These are phyloP conservation scores for Malassezia vespertilionis DNA, from an alignment of 1,284 basidiomycete species.

Conservation along the genomic window DNA sequence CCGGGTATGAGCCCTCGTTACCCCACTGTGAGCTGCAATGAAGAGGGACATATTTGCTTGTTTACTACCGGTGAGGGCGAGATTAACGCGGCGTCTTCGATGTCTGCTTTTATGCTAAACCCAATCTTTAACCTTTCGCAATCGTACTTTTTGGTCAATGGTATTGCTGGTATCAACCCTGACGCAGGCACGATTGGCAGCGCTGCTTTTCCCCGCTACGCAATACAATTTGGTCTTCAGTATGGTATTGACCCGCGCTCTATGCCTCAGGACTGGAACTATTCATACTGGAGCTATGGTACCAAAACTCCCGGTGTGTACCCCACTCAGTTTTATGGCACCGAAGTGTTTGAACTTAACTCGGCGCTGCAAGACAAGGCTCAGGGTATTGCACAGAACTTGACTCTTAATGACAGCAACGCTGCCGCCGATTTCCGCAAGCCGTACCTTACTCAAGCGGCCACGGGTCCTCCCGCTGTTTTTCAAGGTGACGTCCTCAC, in stretches of 20 bases:
- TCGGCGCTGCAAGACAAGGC: slow-evolving; percentile 50
- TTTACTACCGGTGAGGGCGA: slow-evolving; percentile 50
- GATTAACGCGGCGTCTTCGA: slow-evolving; percentile 52
- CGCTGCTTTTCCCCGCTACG: slow-evolving; percentile 51
- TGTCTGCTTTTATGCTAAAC: slow-evolving; percentile 44
- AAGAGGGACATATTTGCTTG: slow-evolving; percentile 49
- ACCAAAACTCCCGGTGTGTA: slow-evolving; percentile 46
- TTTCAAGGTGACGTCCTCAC: slow-evolving; percentile 45
- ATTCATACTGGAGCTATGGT: slow-evolving; percentile 50
- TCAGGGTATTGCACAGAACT: slow-evolving; percentile 43
- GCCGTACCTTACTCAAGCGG: slow-evolving; percentile 48
- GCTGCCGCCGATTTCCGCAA: slow-evolving; percentile 47
- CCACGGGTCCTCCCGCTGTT: slow-evolving; percentile 47
- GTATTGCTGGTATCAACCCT: slow-evolving; percentile 52
- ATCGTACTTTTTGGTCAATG: slow-evolving; percentile 53
- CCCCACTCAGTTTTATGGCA: slow-evolving; percentile 50
- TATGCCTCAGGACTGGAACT: slow-evolving; percentile 50
- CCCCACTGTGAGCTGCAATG: slow-evolving; percentile 51
- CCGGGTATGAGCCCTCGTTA: slow-evolving; percentile 51
- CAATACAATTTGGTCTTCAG: slow-evolving; percentile 51
- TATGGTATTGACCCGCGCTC: slow-evolving; percentile 53
- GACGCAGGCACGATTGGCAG: slow-evolving; percentile 50
- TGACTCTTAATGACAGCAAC: slow-evolving; percentile 49
- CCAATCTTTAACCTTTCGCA: slow-evolving; percentile 49
- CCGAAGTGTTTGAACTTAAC: slow-evolving; percentile 54